Evolutionary conservation across 139 green algal genomes (phyloP), one percentile per base, ranked within the genome.

Genomic region (Tetraselmis striata): DNA sequence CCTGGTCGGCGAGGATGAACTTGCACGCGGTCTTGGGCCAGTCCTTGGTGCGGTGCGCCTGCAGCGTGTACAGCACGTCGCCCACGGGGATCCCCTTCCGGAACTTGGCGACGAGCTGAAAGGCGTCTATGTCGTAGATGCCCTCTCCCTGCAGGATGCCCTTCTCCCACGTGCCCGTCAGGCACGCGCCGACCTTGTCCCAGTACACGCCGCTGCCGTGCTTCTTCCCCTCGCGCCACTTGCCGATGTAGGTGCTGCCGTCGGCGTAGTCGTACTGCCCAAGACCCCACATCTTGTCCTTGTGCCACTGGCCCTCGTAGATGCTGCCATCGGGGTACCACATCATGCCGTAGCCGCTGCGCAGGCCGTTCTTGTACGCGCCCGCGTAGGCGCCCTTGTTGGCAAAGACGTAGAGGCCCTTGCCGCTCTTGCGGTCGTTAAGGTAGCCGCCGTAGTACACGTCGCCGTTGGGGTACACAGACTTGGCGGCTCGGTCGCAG

Each of bases 231-330:
- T 29, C 85, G 28, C 83, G 77, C 92, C 92, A 95, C 28, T 22
- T 77, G 82, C 92, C 92, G 1, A 88, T 87, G 84, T 94, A 95
- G 0, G 86, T 85, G 45, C 85, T 91, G 81, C 89, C 88, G 81
- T 94, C 92, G 18, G 90, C 87, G 84, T 94, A 95, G 27, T 84
- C 32, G 82, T 92, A 94, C 28, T 84, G 84, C 11, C 91, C 91
- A 80, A 89, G 18, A 5, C 45, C 45, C 45, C 45, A 67, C 45
- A 67, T 67, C 45, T 67, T 67, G 45, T 67, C 45, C 45, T 67
- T 67, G 45, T 67, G 45, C 45, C 45, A 93, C 67, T 87, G 28
- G 29, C 92, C 92, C 29, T 84, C 83, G 77, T 94, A 95, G 1
- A 83, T 76, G 27, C 87, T 90, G 1, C 85, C 88, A 77, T 95